A percentile compares a stretch with the other conserved stretches of the same genome.
phyloP scores from a whole-genome alignment of 2,329 filamentous ascomycete genomes.

The Achaetomium macrosporum region DNA sequence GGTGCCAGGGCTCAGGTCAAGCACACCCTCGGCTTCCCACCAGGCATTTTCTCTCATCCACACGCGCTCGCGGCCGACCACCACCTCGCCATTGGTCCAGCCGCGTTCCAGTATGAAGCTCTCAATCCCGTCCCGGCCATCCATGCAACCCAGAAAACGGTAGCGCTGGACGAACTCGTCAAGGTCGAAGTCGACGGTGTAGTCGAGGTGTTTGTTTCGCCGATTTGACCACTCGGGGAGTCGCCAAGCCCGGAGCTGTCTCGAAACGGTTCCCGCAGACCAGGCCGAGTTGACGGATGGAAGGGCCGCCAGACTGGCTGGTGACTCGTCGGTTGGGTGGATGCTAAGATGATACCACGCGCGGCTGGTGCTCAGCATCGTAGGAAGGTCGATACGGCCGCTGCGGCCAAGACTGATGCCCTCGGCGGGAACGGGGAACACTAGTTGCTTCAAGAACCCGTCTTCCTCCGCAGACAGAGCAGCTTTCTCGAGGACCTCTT shows the following conservation, averaged over 20 bases:
- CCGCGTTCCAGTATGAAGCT: slow-evolving; percentile 91
- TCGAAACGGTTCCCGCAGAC: slow-evolving; percentile 89
- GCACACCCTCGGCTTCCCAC: slow-evolving; percentile 97
- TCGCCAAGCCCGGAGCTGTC: slow-evolving; percentile 88
- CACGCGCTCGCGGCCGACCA: slow-evolving; percentile 82
- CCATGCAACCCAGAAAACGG: slow-evolving; percentile 73
- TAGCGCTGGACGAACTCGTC: slow-evolving; percentile 89
- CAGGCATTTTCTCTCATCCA: slow-evolving; percentile 93
- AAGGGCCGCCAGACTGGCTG: slow-evolving; percentile 65
- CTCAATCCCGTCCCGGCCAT: slow-evolving; percentile 87
- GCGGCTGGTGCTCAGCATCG: slow-evolving; percentile 72
- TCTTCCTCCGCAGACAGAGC: slow-evolving; percentile 75
- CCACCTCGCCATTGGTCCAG: slow-evolving; percentile 96
- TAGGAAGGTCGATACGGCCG: slow-evolving; percentile 72
- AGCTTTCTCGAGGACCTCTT: slow-evolving; percentile 79
- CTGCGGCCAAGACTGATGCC: slow-evolving; percentile 75
- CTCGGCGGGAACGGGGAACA: slow-evolving; percentile 71
- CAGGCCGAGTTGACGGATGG: slow-evolving; percentile 73
- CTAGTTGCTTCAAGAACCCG: slow-evolving; percentile 72
- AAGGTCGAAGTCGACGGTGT: slow-evolving; percentile 91
- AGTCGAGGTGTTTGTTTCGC: slow-evolving; percentile 84
- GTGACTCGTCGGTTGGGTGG: slow-evolving; percentile 84
- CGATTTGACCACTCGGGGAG: slow-evolving; percentile 95
- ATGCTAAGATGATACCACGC: slow-evolving; percentile 93
- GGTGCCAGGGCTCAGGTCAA: slow-evolving; percentile 73